Evolutionary conservation across 441 rosid species (phyloP), one percentile per base, ranked within the genome.

Genomic region (Sinapis alba): DNA sequence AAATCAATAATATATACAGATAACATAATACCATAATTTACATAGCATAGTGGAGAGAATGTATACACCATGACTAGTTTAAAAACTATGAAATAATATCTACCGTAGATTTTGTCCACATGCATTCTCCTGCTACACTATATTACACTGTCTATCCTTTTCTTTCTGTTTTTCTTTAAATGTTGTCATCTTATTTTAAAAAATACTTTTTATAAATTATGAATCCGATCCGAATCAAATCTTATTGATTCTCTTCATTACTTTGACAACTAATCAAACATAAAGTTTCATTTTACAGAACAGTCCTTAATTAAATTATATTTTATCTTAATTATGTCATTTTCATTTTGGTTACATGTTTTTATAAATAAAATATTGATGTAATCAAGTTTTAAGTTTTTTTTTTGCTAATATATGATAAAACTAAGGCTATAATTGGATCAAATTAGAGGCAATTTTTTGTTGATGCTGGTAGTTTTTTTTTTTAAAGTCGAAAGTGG

Each of bases 121-220:
- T 76, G 79, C 65, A 76, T 62, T 60, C 47, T 43, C 38, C 74
- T 69, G 79, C 74, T 68, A 61, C 79, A 62, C 13, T 68, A 75
- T 50, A 61, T 68, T 75, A 75, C 67, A 45, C 13, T 27, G 27
- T 69, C 65, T 61, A 51, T 61, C 10, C 59, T 15, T 58, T 45
- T 59, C 11, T 66, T 62, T 24, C 41, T 61, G 5, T 32, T 60
- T 51, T 50, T 38, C 36, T 18, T 50, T 6, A 19, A 63, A 56
- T 32, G 23, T 18, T 34, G 15, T 65, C 62, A 60, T 60, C 32
- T 61, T 16, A 59, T 62, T 61, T 61, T 27, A 8, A 20, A 32
- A 41, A 19, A 50, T 60, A 1, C 4, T 24, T 12, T 56, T 28
- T 30, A 51, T 68, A 62, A 28, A 62, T 20, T 62, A 54, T 38